A percentile compares a stretch with the other conserved stretches of the same genome.
Evolutionary conservation across 352 stramenopile genomes (phyloP).

Genomic region (Bremia lactucae): DNA sequence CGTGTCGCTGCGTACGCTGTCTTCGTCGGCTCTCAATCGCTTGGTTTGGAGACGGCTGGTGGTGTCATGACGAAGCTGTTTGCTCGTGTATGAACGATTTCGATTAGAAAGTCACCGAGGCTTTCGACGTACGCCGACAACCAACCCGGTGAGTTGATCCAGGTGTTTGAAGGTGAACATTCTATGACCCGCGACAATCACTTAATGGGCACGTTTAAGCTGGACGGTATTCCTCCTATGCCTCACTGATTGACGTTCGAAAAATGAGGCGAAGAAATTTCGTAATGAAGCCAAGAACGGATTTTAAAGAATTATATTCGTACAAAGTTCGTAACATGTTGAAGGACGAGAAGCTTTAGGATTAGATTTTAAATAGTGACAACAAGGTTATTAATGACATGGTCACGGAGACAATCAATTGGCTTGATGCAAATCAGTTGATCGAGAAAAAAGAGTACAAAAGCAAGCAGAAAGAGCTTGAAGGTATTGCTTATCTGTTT

Average conservation of each 20-base stretch:
- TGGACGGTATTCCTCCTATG: slow-evolving; percentile 82
- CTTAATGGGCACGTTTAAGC: slow-evolving; percentile 81
- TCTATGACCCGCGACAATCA: slow-evolving; percentile 92
- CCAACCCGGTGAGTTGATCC: slow-evolving; percentile 79
- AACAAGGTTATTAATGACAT: slow-evolving; percentile 77
- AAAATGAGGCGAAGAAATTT: slow-evolving; percentile 94
- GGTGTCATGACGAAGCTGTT: slow-evolving; percentile 87
- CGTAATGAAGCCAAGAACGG: slow-evolving; percentile 93
- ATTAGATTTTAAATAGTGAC: slow-evolving; percentile 84
- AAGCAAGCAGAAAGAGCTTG: too few species aligned
- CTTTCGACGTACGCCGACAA: slow-evolving; percentile 87
- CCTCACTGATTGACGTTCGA: slow-evolving; percentile 89
- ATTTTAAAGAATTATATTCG: slow-evolving; percentile 92
- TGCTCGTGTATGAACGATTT: slow-evolving; percentile 80
- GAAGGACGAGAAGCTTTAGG: slow-evolving; percentile 41
- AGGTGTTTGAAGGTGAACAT: slow-evolving; percentile 90
- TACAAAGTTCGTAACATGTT: slow-evolving; percentile 89
- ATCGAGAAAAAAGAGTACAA: slow-evolving; percentile 80
- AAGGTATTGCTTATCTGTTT: too few species aligned
- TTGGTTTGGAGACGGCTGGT: slow-evolving; percentile 81
- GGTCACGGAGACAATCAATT: slow-evolving; percentile 94
- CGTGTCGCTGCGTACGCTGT: slow-evolving; percentile 87
- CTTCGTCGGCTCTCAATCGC: slow-evolving; percentile 82
- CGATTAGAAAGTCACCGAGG: slow-evolving; percentile 77
- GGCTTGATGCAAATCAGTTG: slow-evolving; percentile 91